Percentiles rank a stretch among this genome's conserved stretches.
Evolutionary conservation across 257 asterid species (phyloP).

Genomic region (Capsicum baccatum): DNA sequence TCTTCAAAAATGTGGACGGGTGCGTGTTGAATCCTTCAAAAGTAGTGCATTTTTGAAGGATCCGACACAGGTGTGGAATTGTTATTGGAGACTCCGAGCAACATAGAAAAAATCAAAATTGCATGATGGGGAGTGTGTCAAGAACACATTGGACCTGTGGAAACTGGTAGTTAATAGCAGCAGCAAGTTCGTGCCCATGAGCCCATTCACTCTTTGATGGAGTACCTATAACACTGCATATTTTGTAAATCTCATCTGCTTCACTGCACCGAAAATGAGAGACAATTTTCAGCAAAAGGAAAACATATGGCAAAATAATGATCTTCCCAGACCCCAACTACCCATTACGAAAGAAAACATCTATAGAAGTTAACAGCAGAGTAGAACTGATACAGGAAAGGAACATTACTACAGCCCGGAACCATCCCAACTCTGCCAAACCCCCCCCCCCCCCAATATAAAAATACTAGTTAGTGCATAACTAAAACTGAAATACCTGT

Average conservation of each 20-base stretch:
- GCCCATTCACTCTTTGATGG: constrained; percentile 74
- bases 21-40: too few species aligned
- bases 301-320: not conserved
- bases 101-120: not conserved
- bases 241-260: constrained; percentile 91
- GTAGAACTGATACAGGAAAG: not conserved
- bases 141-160: constrained; percentile 63
- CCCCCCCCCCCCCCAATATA: not conserved
- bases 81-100: too few species aligned
- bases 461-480: not conserved
- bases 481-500: not conserved
- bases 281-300: constrained; percentile 31
- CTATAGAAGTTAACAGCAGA: not conserved
- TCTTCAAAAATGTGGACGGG: too few species aligned
- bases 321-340: not conserved
- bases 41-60: too few species aligned
- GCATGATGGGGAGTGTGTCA: not conserved
- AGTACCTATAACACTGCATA: constrained; percentile 82
- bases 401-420: not conserved
- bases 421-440: not conserved
- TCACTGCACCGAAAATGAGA: constrained; percentile 55
- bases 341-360: not conserved
- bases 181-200: constrained; percentile 71
- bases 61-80: too few species aligned
- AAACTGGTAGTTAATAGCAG: constrained; percentile 61